Conservation (phyloP, 768 basidiomycete genomes). For the Panus rudis region DNA sequence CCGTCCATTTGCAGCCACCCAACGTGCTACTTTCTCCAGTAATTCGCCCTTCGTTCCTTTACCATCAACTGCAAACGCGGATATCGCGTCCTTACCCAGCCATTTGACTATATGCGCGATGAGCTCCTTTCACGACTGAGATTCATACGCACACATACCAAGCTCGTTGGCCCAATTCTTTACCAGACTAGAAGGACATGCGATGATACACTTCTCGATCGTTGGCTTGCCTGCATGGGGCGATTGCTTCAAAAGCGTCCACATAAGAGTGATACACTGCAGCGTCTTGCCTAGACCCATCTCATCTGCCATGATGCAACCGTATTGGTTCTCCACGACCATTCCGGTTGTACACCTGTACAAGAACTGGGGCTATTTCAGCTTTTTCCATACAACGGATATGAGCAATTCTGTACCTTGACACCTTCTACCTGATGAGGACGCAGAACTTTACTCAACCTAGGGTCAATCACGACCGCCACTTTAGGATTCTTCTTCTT, state of each 20-base stretch:
- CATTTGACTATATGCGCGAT: constrained; percentile 69
- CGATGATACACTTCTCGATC: constrained; percentile 97
- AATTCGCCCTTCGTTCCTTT: constrained; percentile 83
- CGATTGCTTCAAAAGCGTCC: constrained; percentile 95
- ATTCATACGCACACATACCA: constrained; percentile 39
- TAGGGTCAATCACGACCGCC: constrained; percentile 94
- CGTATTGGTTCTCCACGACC: constrained; percentile 83
- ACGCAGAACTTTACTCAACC: constrained; percentile 77
- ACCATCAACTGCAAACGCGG: constrained; percentile 85
- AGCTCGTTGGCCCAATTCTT: constrained; percentile 99
- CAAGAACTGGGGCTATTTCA: constrained; percentile 58
- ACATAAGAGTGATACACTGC: constrained; percentile 92
- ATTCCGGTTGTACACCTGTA: constrained; percentile 94
- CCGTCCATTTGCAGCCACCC: constrained; percentile 85
- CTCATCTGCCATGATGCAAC: constrained; percentile 99
- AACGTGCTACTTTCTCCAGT: constrained; percentile 72
- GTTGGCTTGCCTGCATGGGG: constrained; percentile 79
- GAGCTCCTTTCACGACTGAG: too few species aligned
- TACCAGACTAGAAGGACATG: constrained; percentile 93
- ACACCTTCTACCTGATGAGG: constrained; percentile 99
- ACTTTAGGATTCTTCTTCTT: constrained; percentile 70
- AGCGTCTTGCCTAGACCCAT: constrained; percentile 98
- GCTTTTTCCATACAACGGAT: constrained; percentile 3
- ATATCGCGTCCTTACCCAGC: constrained; percentile 80
- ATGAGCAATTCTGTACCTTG: constrained; percentile 47